Base-by-base conservation (phyloP, 164 flowering plant genomes). In the Chimonanthus praecox region DNA sequence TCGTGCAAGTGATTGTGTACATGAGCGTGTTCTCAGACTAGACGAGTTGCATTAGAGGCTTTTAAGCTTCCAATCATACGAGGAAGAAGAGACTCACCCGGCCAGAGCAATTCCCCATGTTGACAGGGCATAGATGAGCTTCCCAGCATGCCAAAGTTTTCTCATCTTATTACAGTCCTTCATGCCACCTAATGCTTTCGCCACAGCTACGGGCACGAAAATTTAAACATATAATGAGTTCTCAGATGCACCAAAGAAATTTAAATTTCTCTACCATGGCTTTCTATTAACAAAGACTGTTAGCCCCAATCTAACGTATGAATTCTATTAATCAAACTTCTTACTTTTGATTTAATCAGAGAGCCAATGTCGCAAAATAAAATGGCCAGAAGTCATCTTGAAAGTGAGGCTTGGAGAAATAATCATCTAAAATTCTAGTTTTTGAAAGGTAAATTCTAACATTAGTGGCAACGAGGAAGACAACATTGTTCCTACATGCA, bases 71-170 rank as follows among this genome's bases (percentile, higher is more conserved):
- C 11, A 58, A 58, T 58, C 16, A n/a, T 58, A 8, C 5, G 5
- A 15, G 11, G 47, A 71, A 67, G 4, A 44, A 47, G 72, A 3
- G 47, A 68, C 88, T 87, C 67, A 91, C 97, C 96, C 98, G 16
- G 90, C 81, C 11, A 93, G 67, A 51, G 91, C 88, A 84, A 90
- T 87, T 64, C 96, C 94, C 99, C 97, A 95, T 6, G 90, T 90
- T 4, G 92, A 77, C 7, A 95, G 70, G 54, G 87, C 70, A 81
- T 94, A 95, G 69, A 95, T 87, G 81, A 89, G 65, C 74, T 77
- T 83, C 70, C 91, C 97, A 67, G 97, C 94, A 84, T 89, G 89
- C 99, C 98, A 95, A 58, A 93, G 78, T 67, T 83, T 72, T 46
- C 87, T 47, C 82, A 92, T 78, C 83, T 84, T 88, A 77, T 87